Percentiles rank a stretch among this genome's conserved stretches.
Evolutionary conservation across 2,329 filamentous ascomycete species (phyloP).

Genomic region (Ophiostoma sp.): DNA sequence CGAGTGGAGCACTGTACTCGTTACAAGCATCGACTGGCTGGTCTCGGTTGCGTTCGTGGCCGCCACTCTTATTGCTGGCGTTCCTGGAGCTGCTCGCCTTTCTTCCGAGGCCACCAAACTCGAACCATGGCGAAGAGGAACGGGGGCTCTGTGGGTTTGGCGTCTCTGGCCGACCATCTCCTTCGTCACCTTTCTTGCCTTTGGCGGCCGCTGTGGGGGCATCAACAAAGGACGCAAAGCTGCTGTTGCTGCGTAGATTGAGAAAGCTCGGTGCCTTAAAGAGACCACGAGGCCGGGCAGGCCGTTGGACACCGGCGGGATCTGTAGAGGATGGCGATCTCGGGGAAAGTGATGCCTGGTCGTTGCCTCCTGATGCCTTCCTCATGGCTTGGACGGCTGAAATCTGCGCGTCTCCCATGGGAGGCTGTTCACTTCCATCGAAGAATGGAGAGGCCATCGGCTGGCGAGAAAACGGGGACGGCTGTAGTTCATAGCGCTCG

Average conservation of each 20-base stretch:
- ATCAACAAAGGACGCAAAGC: neutral
- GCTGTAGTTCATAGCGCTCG: neutral
- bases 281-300: conserved; percentile 12
- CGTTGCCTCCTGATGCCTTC: neutral
- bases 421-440: neutral
- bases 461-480: neutral
- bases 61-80: neutral
- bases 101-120: neutral
- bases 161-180: neutral
- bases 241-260: conserved; percentile 27
- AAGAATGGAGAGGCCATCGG: neutral
- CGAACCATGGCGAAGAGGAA: neutral
- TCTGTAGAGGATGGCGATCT: neutral
- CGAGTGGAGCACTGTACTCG: neutral
- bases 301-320: neutral
- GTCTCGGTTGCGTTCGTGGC: neutral
- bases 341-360: neutral
- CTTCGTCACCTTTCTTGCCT: neutral
- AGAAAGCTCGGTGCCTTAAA: conserved; percentile 32
- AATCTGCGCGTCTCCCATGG: neutral
- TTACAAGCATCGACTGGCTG: neutral
- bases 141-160: conserved; percentile 4
- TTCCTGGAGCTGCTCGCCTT: neutral
- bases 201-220: neutral
- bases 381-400: conserved; percentile 5